Conservation (phyloP, 108 stramenopile species). For the Nannochloropsis salina region DNA sequence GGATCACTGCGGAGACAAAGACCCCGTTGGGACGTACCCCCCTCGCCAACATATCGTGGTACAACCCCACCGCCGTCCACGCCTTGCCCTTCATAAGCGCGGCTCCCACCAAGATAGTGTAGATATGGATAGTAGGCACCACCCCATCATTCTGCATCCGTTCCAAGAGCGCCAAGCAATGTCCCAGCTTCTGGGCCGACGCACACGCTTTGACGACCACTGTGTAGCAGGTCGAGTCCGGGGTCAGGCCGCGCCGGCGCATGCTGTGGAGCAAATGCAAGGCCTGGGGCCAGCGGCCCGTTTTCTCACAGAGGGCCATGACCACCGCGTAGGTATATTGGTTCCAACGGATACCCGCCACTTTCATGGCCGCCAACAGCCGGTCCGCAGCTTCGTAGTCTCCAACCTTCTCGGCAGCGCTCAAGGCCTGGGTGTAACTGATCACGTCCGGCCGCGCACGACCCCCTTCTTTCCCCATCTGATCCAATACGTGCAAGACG, state of each 20-base stretch:
- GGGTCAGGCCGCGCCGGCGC: not conserved
- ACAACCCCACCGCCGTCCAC: not conserved
- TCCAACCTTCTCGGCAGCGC: not conserved
- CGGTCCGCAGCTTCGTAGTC: not conserved
- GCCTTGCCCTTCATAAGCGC: not conserved
- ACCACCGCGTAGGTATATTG: slow-evolving; percentile 2
- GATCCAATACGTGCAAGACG: not conserved
- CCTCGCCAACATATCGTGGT: not conserved
- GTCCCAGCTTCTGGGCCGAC: not conserved
- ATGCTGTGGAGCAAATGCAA: not conserved
- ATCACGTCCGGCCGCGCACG: not conserved
- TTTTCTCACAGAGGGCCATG: slow-evolving; percentile 1
- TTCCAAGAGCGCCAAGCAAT: not conserved
- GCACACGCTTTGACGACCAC: not conserved
- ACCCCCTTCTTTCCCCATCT: not conserved
- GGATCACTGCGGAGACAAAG: not conserved
- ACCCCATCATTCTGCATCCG: slow-evolving; percentile 5
- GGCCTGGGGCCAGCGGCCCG: not conserved
- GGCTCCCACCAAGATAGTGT: not conserved
- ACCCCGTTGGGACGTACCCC: not conserved
- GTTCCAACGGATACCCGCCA: not conserved
- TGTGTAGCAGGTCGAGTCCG: slow-evolving; percentile 17
- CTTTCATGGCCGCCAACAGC: not conserved
- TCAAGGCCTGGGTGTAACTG: not conserved
- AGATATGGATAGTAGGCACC: not conserved